Conservation (phyloP, 2,329 filamentous ascomycete species). For the Cladosporium sphaerospermum region DNA sequence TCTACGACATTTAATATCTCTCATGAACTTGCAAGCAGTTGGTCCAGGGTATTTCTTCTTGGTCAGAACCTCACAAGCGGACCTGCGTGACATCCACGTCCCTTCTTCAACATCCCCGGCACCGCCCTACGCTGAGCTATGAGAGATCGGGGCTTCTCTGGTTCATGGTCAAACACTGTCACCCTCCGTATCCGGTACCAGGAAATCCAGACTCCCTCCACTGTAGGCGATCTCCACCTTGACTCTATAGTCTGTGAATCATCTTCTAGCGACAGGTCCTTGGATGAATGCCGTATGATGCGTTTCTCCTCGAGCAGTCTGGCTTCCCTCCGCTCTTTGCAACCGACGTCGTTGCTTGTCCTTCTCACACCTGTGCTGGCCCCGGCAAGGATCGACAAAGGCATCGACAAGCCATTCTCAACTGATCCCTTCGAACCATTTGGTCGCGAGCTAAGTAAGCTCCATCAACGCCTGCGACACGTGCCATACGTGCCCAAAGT, state of each 20-base stretch:
- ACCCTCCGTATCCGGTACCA: conserved; percentile 12
- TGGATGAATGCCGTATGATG: conserved; percentile 9
- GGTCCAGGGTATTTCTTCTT: conserved; percentile 8
- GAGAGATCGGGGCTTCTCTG: conserved; percentile 13
- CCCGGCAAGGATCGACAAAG: conserved; percentile 25
- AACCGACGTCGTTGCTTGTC: conserved; percentile 36
- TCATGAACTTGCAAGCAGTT: conserved; percentile 15
- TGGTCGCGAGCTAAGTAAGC: conserved; percentile 55
- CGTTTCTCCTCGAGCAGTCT: conserved; percentile 12
- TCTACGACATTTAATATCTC: no score
- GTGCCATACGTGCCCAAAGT: conserved; percentile 61
- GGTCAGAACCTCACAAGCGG: conserved; percentile 13
- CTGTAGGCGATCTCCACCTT: not conserved
- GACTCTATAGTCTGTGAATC: not conserved
- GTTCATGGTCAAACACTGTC: conserved; percentile 13
- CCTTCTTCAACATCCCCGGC: conserved; percentile 16
- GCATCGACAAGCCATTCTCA: conserved; percentile 25
- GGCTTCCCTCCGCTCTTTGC: conserved; percentile 28
- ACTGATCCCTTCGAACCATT: conserved; percentile 68
- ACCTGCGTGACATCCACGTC: conserved; percentile 17
- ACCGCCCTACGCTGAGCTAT: conserved; percentile 16
- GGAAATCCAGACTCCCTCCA: conserved; percentile 2
- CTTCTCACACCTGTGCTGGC: conserved; percentile 38
- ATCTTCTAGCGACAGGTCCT: not conserved
- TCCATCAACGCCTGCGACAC: conserved; percentile 60